A percentile compares a stretch with the other conserved stretches of the same genome.
These are phyloP conservation scores for Stentor coeruleus DNA, from an alignment of 73 alveolate species.

Conservation along the genomic window DNA sequence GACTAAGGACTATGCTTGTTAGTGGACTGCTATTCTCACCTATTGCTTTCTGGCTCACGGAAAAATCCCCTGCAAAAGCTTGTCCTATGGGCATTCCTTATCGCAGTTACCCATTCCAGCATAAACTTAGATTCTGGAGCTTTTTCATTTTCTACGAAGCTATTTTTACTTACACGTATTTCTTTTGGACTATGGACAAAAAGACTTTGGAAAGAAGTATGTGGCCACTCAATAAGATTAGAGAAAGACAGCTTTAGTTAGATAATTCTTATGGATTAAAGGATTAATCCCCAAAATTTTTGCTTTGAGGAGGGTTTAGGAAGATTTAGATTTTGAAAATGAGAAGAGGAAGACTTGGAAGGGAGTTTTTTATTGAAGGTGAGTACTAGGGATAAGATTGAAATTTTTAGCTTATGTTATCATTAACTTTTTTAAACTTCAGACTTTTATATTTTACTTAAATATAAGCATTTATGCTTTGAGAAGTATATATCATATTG, in stretches of 20 bases:
- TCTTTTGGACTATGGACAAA: not conserved
- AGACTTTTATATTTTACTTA: too few relatives aligned
- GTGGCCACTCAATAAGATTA: not conserved
- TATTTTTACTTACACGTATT: not conserved
- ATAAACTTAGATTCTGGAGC: constrained; percentile 21
- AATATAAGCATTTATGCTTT: too few relatives aligned
- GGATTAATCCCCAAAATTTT: too few relatives aligned
- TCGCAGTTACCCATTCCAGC: constrained; percentile 12
- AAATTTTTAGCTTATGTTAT: too few relatives aligned
- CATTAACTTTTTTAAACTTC: too few relatives aligned
- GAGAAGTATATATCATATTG: too few relatives aligned
- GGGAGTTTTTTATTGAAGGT: too few relatives aligned
- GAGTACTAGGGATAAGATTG: too few relatives aligned
- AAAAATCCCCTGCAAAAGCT: not conserved
- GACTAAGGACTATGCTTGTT: not conserved
- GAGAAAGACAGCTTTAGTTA: not conserved
- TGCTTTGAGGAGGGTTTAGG: too few relatives aligned
- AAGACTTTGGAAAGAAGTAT: not conserved
- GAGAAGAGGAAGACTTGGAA: too few relatives aligned
- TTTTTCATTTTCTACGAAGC: not conserved
- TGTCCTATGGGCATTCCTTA: constrained; percentile 6
- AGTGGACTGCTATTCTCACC: not conserved
- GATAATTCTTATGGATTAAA: not conserved
- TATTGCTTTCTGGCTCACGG: not conserved
- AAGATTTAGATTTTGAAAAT: too few relatives aligned